Base-by-base conservation (phyloP, 2,329 filamentous ascomycete species). In the Emmonsiellopsis sp. region DNA sequence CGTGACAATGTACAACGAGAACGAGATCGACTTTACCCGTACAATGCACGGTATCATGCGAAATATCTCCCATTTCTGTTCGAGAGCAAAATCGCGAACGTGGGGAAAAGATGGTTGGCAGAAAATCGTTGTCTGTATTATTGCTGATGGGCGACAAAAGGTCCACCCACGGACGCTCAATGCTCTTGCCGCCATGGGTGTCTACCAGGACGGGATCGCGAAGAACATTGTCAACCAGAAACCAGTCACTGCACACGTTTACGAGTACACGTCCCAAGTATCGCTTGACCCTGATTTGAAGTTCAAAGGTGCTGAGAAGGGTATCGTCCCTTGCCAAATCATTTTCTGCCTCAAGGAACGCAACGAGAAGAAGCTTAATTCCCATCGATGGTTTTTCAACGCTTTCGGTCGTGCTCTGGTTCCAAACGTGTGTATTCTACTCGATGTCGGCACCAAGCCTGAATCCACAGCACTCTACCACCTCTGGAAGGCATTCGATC, bases 31-130 rank as follows among this genome's bases (percentile, higher is more conserved):
- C 66, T 98, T 98, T 63, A 96, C 93, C 6, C 83, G 93, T 46
- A 98, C 93, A 0, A 97, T 98, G 92, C 89, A 97, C 69, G 93
- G 92, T 53, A 89, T 98, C 54, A 95, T 98, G 88, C 90, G 94
- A 70, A 98, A 98, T 68, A 92, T 98, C 63, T 84, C 88, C 11
- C 93, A 97, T 69, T 96, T 98, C 72, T 98, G 93, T 76, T 89
- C 86, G 16, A 85, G 93, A 51, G 87, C 85, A 52, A 92, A 93
- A 69, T 95, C 90, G 5, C 83, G 93, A 55, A 97, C 91, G 0
- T 98, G 93, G 93, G 94, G 93, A 40, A 94, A 95, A 62, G 83
- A 89, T 51, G 93, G 93, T 4, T 98, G 93, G 93, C 89, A 98
- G 72, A 98, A 98, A 76, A 96, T 98, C 65, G 93, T 98, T 0